A percentile compares a stretch with the other conserved stretches of the same genome.
phyloP scores from a whole-genome alignment of 106 monocot species.

The Dendrobium officinale region DNA sequence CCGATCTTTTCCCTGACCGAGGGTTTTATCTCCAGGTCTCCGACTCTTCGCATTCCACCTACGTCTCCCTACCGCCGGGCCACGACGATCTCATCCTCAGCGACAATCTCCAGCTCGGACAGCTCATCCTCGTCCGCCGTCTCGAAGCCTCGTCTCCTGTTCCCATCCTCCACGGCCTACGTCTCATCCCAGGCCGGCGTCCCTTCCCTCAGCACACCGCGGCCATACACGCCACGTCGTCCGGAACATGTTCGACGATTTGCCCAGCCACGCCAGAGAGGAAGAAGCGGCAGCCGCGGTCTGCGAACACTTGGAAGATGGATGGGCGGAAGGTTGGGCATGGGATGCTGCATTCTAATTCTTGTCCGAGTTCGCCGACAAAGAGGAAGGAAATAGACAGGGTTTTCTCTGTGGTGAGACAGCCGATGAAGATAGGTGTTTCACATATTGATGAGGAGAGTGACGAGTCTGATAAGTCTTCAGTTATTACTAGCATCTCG shows the following conservation, averaged over 20 bases:
- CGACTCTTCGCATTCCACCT: slow-evolving; percentile 50
- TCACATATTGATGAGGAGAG: slow-evolving; percentile 22
- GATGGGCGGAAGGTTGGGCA: background rate
- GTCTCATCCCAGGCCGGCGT: slow-evolving; percentile 27
- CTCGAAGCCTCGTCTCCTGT: slow-evolving; percentile 38
- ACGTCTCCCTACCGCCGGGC: slow-evolving; percentile 45
- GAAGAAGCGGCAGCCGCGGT: background rate
- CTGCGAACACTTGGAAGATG: background rate
- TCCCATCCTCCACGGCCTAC: slow-evolving; percentile 40
- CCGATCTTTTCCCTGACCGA: slow-evolving; percentile 36
- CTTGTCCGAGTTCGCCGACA: slow-evolving; percentile 16
- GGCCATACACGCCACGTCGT: background rate
- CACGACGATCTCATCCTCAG: slow-evolving; percentile 47
- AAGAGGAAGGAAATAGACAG: slow-evolving; percentile 20
- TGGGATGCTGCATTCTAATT: background rate
- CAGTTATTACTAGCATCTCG: slow-evolving; percentile 10
- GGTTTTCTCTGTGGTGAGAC: slow-evolving; percentile 22
- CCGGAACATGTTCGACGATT: background rate
- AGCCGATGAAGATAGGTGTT: slow-evolving; percentile 34
- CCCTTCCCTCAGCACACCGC: slow-evolving; percentile 10
- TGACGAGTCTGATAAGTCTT: slow-evolving; percentile 38
- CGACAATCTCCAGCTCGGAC: slow-evolving; percentile 54
- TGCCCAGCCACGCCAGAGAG: background rate
- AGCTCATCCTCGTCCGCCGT: slow-evolving; percentile 39
- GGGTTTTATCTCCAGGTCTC: slow-evolving; percentile 59